Percentiles rank a stretch among this genome's conserved stretches.
Evolutionary conservation across 805 yeast genomes (phyloP).

Genomic region (Priceomyces haplophilus): DNA sequence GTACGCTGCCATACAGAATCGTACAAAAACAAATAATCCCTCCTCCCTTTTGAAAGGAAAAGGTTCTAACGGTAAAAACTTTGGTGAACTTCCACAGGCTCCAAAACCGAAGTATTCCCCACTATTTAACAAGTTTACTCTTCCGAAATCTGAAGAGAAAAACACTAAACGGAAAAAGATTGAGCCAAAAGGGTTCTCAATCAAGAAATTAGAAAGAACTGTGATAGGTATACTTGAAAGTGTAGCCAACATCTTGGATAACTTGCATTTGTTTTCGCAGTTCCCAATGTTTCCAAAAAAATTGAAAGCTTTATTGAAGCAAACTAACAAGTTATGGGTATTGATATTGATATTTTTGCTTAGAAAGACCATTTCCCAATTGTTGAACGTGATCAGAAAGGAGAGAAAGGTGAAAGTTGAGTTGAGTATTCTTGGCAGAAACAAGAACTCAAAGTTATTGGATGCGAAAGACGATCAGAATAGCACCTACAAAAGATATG

Average conservation of each 20-base stretch:
- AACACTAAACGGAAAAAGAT: slow-evolving; percentile 2
- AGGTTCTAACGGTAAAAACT: slow-evolving; percentile 4
- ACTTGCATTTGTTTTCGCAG: slow-evolving; percentile 39
- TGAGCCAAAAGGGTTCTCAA: slow-evolving; percentile 18
- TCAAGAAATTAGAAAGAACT: slow-evolving; percentile 28
- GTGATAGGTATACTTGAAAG: slow-evolving; percentile 32
- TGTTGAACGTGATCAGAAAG: slow-evolving; percentile 37
- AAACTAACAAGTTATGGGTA: slow-evolving; percentile 44
- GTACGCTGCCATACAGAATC: slow-evolving; percentile 19
- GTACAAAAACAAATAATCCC: slow-evolving; percentile 1
- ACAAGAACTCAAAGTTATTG: slow-evolving; percentile 18
- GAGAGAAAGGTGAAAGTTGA: slow-evolving; percentile 38
- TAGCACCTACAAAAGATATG: slow-evolving; percentile 31
- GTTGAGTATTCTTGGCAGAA: slow-evolving; percentile 27
- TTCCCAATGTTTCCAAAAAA: slow-evolving; percentile 42
- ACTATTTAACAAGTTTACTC: slow-evolving; percentile 28
- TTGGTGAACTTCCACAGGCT: slow-evolving; percentile 10
- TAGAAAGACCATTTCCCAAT: slow-evolving; percentile 40
- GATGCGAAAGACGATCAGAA: slow-evolving; percentile 18
- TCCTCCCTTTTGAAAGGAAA: not conserved
- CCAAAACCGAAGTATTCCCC: slow-evolving; percentile 34
- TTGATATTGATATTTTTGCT: slow-evolving; percentile 39
- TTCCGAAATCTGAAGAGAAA: slow-evolving; percentile 13
- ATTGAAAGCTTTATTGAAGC: slow-evolving; percentile 30
- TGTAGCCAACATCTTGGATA: slow-evolving; percentile 39